Base-by-base conservation (phyloP, 192 early-diverging fungal genomes). In the Coemansia sp. region DNA sequence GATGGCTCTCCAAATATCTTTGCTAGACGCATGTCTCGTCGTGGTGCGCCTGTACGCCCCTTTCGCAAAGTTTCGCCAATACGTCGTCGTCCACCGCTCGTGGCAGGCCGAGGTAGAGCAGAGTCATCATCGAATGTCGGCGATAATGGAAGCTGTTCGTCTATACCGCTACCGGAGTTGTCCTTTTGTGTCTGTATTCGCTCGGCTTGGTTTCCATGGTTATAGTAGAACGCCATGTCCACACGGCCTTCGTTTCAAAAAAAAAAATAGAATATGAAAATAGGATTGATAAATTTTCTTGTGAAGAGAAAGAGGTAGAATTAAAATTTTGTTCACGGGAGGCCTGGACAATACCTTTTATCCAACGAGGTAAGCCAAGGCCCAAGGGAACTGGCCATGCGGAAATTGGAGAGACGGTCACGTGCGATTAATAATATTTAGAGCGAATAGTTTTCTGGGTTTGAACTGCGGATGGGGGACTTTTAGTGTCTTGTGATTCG, bases 221-320 rank as follows among this genome's bases (percentile, higher is more conserved):
- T 76, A 43, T 68, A 82, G 22, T 74, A 82, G 32, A 82, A 82
- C 27, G 80, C 80, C 80, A 82, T 82, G 49, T 44, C 43, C 15
- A 44, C 43, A 49, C 45, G 45, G 45, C 45, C n/a, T 11, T 9
- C 15, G 45, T 22, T 49, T 27, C 27, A 27, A 27, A 27, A 27
- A 27, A 27, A 27, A 27, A 22, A 49, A 53, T 29, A 56, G 16
- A 56, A 56, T 32, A 32, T 27, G 8, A 32, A 16, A 34, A 32
- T 7, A 56, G 13, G 16, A 16, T 56, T 5, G 29, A 27, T 27
- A 27, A 27, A 27, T 27, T 27, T 27, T 27, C 27, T 27, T 27
- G 27, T 27, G 27, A 49, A 20, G 18, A 49, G 9, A 18, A 15
- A 18, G 15, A 24, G 27, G 27, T 27, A 27, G 27, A 27, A 27